Evolutionary conservation across 768 basidiomycete genomes (phyloP).

Genomic region (Trametes meyenii): DNA sequence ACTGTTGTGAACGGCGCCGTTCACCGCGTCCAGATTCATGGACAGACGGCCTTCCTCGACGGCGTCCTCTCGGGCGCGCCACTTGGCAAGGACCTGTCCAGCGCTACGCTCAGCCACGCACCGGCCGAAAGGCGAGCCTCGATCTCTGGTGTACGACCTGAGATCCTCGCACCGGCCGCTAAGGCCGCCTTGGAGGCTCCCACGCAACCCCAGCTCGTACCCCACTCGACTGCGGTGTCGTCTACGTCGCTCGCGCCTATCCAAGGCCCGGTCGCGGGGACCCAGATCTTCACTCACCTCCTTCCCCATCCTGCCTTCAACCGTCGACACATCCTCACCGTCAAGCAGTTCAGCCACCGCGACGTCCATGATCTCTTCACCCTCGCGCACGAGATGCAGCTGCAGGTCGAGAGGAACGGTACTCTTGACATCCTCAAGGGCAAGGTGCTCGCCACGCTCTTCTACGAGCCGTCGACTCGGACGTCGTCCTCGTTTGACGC

Average conservation of each 20-base stretch:
- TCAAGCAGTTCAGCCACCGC: constrained; percentile 88
- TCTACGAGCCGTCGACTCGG: constrained; percentile 97
- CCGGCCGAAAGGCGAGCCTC: constrained; percentile 34
- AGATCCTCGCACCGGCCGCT: constrained; percentile 13
- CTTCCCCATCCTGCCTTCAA: constrained; percentile 86
- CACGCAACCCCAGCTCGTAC: constrained; percentile 9
- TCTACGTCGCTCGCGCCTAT: constrained; percentile 21
- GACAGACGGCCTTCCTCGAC: constrained; percentile 88
- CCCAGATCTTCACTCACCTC: constrained; percentile 50
- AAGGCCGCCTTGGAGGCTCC: constrained; percentile 13
- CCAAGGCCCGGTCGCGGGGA: constrained; percentile 37
- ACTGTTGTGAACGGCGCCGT: constrained; percentile 69
- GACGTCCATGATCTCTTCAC: constrained; percentile 95
- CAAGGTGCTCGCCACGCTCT: constrained; percentile 86
- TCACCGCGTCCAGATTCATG: constrained; percentile 90
- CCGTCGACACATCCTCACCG: constrained; percentile 89
- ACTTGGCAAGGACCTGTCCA: constrained; percentile 74
- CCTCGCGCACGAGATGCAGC: constrained; percentile 94
- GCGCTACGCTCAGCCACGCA: constrained; percentile 52
- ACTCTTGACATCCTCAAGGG: constrained; percentile 88
- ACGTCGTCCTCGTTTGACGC: constrained; percentile 97
- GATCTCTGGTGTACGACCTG: constrained; percentile 24
- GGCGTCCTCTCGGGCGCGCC: constrained; percentile 65
- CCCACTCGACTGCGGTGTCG: neutral
- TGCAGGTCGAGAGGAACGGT: constrained; percentile 92